Base-by-base conservation (phyloP, 169 alveolate genomes). In the Perkinsus olseni region DNA sequence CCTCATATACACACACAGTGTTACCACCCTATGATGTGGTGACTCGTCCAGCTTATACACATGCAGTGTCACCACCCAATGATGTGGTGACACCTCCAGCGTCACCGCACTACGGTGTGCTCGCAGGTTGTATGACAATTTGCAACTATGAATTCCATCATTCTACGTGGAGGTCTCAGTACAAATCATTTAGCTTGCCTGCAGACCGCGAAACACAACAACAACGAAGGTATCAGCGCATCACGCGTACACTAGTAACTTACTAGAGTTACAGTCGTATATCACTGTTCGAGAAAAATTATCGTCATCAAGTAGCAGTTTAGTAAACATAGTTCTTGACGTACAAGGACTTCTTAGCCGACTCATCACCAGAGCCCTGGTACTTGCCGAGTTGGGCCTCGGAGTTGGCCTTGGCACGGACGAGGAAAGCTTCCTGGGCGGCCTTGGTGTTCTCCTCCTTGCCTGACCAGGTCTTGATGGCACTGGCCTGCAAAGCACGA, bases 401-500 rank as follows among this genome's bases (percentile, higher is more conserved):
- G 38, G 98, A 94, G 97, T 99, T 99, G 91, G 99, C 99, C 96
- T 97, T 97, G 91, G 99, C 99, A 94, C 99, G 97, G 92, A 95
- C 96, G 92, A 98, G 91, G 92, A 99, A 96, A 38, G 98, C 99
- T 93, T 96, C 97, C 95, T 98, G 99, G 28, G 99, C 99, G 45
- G 97, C 98, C 45, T 96, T 97, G 92, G 97, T 97, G 96, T 99
- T 98, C 94, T 98, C 99, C 50, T 95, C 95, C 95, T 98, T 97
- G 74, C 99, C 99, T 74, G 94, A 94, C 99, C 99, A 99, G 38
- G 99, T 96, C 96, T 98, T 98, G 50, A 99, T 96, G 92, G 98
- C 96, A 36, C 99, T 96, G 38, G 98, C 97, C 97, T 99, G 99
- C 91, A 99, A 97, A 45, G 99, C 99, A 93, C 99, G 97, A 92